Conservation (phyloP, 176 grass and related monocot genomes). For the Panicum miliaceum region DNA sequence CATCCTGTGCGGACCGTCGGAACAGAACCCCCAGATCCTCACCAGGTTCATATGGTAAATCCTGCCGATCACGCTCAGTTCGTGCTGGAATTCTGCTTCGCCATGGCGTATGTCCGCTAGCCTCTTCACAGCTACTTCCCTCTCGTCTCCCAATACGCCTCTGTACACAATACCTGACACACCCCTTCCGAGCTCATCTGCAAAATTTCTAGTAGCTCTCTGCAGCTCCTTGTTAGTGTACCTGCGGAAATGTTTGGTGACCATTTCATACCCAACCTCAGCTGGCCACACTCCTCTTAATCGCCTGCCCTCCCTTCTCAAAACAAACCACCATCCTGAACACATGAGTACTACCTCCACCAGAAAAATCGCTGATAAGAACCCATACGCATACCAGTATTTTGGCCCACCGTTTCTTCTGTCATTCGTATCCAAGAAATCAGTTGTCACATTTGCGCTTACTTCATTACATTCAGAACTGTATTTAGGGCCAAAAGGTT, state of each 20-base stretch:
- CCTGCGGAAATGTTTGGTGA: constrained; percentile 46
- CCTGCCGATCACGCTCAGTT: constrained; percentile 46
- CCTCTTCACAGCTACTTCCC: constrained; percentile 42
- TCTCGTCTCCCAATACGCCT: constrained; percentile 40
- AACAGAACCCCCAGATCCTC: constrained; percentile 53
- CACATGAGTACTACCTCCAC: constrained; percentile 38
- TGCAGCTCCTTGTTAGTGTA: constrained; percentile 47
- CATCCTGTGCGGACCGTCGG: constrained; percentile 41
- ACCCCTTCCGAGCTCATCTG: constrained; percentile 40
- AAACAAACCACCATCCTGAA: constrained; percentile 46
- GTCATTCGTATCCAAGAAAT: not conserved
- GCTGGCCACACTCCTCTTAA: constrained; percentile 48
- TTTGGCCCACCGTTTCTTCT: not conserved
- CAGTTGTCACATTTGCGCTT: not conserved
- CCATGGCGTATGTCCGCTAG: constrained; percentile 32
- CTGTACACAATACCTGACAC: constrained; percentile 40
- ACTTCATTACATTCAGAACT: not conserved
- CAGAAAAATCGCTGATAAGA: constrained; percentile 53
- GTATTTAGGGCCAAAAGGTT: constrained; percentile 36
- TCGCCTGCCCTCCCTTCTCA: constrained; percentile 22
- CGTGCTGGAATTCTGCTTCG: constrained; percentile 45
- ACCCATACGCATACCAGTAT: constrained; percentile 43
- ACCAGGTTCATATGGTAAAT: constrained; percentile 60
- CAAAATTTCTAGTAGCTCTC: constrained; percentile 47
- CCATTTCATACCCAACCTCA: constrained; percentile 50